A percentile compares a stretch with the other conserved stretches of the same genome.
These are phyloP conservation scores for Taphrina sp. DNA, from an alignment of 1,139 yeast species.

Conservation along the genomic window DNA sequence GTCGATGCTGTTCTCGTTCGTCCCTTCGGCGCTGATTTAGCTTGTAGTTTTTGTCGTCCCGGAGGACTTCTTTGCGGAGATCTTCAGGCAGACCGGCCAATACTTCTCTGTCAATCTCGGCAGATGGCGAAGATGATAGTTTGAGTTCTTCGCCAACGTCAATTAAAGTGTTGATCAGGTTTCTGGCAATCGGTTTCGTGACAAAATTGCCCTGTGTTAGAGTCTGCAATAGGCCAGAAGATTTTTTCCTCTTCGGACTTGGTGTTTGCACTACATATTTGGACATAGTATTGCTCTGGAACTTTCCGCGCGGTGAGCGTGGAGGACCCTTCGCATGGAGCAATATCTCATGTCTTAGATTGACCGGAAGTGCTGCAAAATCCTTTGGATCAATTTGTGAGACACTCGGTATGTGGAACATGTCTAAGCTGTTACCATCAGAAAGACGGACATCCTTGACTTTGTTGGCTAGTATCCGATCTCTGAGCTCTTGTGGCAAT, in stretches of 20 bases:
- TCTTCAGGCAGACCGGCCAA: conserved; percentile 13
- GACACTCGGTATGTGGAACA: conserved; percentile 17
- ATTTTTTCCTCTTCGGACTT: conserved; percentile 6
- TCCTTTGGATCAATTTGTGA: conserved; percentile 43
- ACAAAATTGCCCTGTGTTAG: conserved; percentile 22
- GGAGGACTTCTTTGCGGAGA: conserved; percentile 8
- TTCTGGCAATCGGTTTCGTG: conserved; percentile 18
- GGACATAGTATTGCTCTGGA: conserved; percentile 7
- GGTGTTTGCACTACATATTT: conserved; percentile 6
- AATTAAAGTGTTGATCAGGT: conserved; percentile 1
- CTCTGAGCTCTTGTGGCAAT: conserved; percentile 35
- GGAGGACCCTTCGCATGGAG: not conserved
- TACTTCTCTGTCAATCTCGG: conserved; percentile 20
- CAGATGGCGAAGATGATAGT: conserved; percentile 12
- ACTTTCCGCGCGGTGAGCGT: conserved; percentile 9
- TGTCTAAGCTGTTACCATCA: not conserved
- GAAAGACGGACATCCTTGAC: not conserved
- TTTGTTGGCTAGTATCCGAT: not conserved
- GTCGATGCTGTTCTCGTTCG: not conserved
- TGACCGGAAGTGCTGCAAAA: conserved; percentile 43
- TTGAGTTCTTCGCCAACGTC: conserved; percentile 1
- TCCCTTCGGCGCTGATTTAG: not conserved
- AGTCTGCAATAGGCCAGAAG: not conserved
- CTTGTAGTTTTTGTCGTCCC: not conserved
- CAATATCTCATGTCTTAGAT: conserved; percentile 40